Base-by-base conservation (phyloP, 2,329 filamentous ascomycete genomes). In the Myotisia sp. region DNA sequence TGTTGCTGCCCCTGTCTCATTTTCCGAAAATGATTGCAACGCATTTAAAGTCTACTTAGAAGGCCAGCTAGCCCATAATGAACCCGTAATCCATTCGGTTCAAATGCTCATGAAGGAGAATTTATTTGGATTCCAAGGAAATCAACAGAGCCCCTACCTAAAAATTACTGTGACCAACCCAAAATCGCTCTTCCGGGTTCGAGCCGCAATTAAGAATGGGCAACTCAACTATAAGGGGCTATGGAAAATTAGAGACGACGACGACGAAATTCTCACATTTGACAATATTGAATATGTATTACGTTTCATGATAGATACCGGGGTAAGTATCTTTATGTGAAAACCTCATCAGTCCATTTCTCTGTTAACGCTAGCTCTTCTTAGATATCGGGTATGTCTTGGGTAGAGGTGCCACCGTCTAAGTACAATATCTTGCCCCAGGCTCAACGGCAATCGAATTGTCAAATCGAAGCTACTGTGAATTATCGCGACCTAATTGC, bases 251-350 rank as follows among this genome's bases (percentile, higher is more conserved):
- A 64, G 68, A 10, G 70, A 72, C 5, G 72, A 32, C 17, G 30
- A 24, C 71, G 37, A 36, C 13, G 79, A 79, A 13, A 75, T 95
- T 43, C 71, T 86, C 55, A 95, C 90, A 0, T 98, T 87, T 49
- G 90, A 98, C 63, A 94, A 79, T 46, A 86, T 98, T 37, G 83
- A 92, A 64, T 98, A 94, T 52, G 74, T 95, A 17, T 60, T 95
- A 44, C 73, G 90, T 33, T 95, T 98, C 60, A 98, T 98, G 90
- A 87, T 98, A 32, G 90, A 98, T 56, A 92, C 81, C 45, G 79
- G 86, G 56, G 77, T 82, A 63, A 46, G 61, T 34, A 22, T 17
- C 22, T 10, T 6, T 5, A 17, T 20, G 22, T 27, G 10, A 8
- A 6, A 4, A 14, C 29, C 23, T 21, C 23, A 19, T 20, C 32